Evolutionary conservation across 371 early-diverging fungal species (phyloP), one percentile per base, ranked within the genome.

Genomic region (Batrachochytrium dendrobatidis): DNA sequence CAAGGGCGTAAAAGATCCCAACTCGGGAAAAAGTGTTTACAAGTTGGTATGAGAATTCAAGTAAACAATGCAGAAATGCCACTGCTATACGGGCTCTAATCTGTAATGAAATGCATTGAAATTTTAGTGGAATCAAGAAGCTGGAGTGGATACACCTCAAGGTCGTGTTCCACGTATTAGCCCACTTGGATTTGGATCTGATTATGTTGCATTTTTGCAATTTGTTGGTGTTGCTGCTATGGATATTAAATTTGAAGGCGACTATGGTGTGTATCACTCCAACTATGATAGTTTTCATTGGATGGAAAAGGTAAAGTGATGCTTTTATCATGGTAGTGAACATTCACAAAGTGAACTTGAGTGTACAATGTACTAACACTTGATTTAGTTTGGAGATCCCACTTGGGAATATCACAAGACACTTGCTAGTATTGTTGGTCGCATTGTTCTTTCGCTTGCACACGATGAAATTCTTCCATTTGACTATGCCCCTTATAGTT

Each of bases 301-400:
- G 76, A 84, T 86, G 82, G 68, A 73, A 18, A 74, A 79, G 51
- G n/a, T 84, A n/a, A n/a, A n/a, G n/a, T n/a, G n/a, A n/a, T n/a
- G n/a, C n/a, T n/a, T n/a, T n/a, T n/a, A n/a, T n/a, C n/a, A n/a
- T n/a, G n/a, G n/a, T n/a, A n/a, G n/a, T n/a, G n/a, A n/a, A n/a
- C n/a, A n/a, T n/a, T n/a, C n/a, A n/a, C n/a, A n/a, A n/a, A n/a
- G n/a, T n/a, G n/a, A n/a, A n/a, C n/a, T n/a, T n/a, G n/a, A n/a
- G n/a, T n/a, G n/a, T n/a, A n/a, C n/a, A n/a, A n/a, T n/a, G n/a
- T n/a, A n/a, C n/a, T n/a, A n/a, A n/a, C n/a, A n/a, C n/a, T n/a
- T n/a, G n/a, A n/a, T n/a, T n/a, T n/a, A n/a, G n/a, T n/a, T 75
- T 66, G 78, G 84, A 18, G 87, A 86, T 57, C 83, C 87, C 3